Evolutionary conservation across 225 moss, liverwort and hornwort species (phyloP).

Genomic region (Polytrichum commune): DNA sequence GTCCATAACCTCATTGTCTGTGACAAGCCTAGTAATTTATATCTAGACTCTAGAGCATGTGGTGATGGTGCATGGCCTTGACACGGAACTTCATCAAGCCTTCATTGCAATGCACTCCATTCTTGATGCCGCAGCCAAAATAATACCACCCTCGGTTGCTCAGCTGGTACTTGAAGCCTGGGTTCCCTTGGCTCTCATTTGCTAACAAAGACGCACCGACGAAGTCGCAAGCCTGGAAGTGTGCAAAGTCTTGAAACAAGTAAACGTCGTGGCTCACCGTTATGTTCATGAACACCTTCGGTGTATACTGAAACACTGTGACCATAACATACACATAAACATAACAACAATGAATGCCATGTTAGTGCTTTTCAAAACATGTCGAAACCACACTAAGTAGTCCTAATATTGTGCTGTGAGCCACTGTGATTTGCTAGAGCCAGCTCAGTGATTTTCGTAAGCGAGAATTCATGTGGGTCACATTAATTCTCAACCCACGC

Average conservation of each 20-base stretch:
- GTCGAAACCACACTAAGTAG: too few species aligned
- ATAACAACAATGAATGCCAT: not conserved
- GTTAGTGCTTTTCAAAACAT: too few species aligned
- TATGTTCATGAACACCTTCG: not conserved
- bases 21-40: not conserved
- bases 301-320: slow-evolving; percentile 2
- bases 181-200: not conserved
- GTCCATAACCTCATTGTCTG: not conserved
- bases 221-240: slow-evolving; percentile 4
- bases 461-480: too few species aligned
- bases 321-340: not conserved
- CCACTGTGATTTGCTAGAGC: too few species aligned
- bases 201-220: not conserved
- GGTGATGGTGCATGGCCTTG: slow-evolving; percentile 7
- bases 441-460: too few species aligned
- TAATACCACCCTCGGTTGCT: not conserved
- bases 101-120: slow-evolving; percentile 3
- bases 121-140: slow-evolving; percentile 1
- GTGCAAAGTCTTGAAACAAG: not conserved
- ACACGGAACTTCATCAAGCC: slow-evolving; percentile 3
- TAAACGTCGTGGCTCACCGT: slow-evolving; percentile 3
- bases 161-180: slow-evolving; percentile 3
- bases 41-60: not conserved
- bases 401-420: too few species aligned
- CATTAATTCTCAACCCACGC: too few species aligned